phyloP scores from a whole-genome alignment of 177 flowering plant genomes.

The Telopea speciosissima region DNA sequence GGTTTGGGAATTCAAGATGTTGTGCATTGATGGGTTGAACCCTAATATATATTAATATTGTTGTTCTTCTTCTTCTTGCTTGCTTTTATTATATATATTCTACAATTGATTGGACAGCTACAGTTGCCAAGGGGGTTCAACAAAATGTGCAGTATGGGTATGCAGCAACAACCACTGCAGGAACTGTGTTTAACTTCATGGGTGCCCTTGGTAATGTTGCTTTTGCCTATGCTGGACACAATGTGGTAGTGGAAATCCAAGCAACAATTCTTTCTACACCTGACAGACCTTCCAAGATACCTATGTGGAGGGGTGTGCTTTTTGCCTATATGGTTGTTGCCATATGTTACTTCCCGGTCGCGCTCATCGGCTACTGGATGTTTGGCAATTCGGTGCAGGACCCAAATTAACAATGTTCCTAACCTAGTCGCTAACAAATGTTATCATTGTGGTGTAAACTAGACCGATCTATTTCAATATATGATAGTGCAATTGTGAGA shows the following conservation, averaged over 20 bases:
- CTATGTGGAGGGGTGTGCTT: not conserved
- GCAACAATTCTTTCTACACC: constrained; percentile 4
- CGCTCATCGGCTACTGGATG: constrained; percentile 1
- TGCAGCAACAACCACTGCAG: not conserved
- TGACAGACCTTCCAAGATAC: not conserved
- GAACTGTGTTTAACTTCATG: constrained; percentile 7
- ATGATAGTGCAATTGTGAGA: too few relatives aligned
- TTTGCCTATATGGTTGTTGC: constrained; percentile 1
- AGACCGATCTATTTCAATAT: too few relatives aligned
- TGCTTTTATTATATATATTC: too few relatives aligned
- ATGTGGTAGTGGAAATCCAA: constrained; percentile 11
- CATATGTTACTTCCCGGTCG: constrained; percentile 1
- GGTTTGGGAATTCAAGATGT: too few relatives aligned
- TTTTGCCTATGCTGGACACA: constrained; percentile 11
- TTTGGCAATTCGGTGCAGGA: constrained; percentile 5
- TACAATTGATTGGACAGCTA: constrained; percentile 50
- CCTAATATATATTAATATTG: too few relatives aligned
- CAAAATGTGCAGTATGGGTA: constrained; percentile 24
- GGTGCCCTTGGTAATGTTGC: constrained; percentile 5
- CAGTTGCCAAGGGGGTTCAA: constrained; percentile 34
- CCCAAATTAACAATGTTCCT: not conserved
- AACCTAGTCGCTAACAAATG: too few relatives aligned
- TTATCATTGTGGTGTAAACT: too few relatives aligned
- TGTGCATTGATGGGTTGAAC: too few relatives aligned
- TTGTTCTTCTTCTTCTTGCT: too few relatives aligned